Evolutionary conservation across 1,284 basidiomycete species (phyloP).

Genomic region (Cryptococcus jaspeensis): DNA sequence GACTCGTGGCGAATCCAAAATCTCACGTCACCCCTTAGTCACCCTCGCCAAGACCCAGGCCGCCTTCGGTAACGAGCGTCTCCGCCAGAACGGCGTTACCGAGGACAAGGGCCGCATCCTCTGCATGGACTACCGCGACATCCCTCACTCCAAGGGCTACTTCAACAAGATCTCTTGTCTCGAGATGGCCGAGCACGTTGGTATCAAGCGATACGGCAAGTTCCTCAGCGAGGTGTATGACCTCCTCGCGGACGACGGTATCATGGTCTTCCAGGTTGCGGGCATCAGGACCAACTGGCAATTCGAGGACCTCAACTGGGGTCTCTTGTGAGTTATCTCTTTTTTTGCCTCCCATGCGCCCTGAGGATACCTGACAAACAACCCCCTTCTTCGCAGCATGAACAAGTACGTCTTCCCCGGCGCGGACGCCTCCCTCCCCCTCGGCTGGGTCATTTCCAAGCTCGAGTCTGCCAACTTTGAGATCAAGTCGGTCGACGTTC

Average conservation of each 20-base stretch:
- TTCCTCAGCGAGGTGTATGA: constrained; percentile 93
- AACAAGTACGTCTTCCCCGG: constrained; percentile 98
- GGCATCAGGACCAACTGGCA: constrained; percentile 94
- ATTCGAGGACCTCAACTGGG: constrained; percentile 96
- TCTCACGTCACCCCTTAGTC: constrained; percentile 52
- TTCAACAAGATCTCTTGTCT: constrained; percentile 95
- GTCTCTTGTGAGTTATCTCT: constrained; percentile 48
- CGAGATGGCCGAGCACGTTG: constrained; percentile 99
- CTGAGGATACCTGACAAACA: background rate
- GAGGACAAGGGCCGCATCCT: constrained; percentile 82
- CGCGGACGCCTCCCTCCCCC: constrained; percentile 90
- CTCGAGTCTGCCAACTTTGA: constrained; percentile 91
- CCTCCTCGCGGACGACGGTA: constrained; percentile 89
- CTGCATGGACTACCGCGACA: constrained; percentile 92
- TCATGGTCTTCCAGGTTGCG: constrained; percentile 94
- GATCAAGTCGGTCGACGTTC: constrained; percentile 92
- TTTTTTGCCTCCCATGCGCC: background rate
- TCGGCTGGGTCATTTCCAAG: constrained; percentile 84
- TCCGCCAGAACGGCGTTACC: constrained; percentile 73
- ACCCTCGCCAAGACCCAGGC: constrained; percentile 90
- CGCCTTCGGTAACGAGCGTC: constrained; percentile 85
- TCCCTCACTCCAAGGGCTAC: constrained; percentile 72
- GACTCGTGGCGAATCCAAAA: background rate
- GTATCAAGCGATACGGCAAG: constrained; percentile 83
- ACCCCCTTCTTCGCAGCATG: constrained; percentile 58